Conservation (phyloP, 306 rosid genomes). For the Glycine tomentella region DNA sequence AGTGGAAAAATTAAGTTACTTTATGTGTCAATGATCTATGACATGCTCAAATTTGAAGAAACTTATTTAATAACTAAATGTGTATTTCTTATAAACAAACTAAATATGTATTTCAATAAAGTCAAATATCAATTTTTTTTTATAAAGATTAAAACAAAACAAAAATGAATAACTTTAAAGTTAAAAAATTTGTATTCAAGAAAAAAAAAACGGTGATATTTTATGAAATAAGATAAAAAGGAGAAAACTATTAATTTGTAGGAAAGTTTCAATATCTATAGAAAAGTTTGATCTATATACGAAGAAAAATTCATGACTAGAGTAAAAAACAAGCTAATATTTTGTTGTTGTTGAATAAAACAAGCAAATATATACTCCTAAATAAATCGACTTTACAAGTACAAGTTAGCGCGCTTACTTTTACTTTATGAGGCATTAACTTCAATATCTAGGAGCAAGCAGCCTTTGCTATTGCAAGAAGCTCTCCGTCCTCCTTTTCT, state of each 20-base stretch:
- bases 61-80: neutral
- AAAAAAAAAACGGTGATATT: neutral
- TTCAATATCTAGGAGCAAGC: slow-evolving; percentile 33
- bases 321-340: neutral
- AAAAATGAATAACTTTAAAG: neutral
- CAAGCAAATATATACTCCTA: slow-evolving; percentile 21
- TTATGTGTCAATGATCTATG: neutral
- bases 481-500: slow-evolving; percentile 11
- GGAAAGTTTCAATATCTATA: neutral
- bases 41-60: neutral
- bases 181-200: neutral
- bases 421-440: slow-evolving; percentile 42
- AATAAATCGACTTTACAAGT: slow-evolving; percentile 31
- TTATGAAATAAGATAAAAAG: neutral
- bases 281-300: no score
- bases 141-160: neutral
- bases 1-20: neutral
- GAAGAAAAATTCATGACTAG: neutral
- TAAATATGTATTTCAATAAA: neutral
- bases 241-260: neutral
- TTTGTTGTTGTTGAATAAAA: neutral
- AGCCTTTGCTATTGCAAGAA: slow-evolving; percentile 42
- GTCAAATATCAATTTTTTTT: neutral
- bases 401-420: slow-evolving; percentile 34
- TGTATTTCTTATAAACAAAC: no score